Evolutionary conservation across 2,329 filamentous ascomycete genomes (phyloP), one percentile per base, ranked within the genome.

Genomic region (Apiospora sp.): DNA sequence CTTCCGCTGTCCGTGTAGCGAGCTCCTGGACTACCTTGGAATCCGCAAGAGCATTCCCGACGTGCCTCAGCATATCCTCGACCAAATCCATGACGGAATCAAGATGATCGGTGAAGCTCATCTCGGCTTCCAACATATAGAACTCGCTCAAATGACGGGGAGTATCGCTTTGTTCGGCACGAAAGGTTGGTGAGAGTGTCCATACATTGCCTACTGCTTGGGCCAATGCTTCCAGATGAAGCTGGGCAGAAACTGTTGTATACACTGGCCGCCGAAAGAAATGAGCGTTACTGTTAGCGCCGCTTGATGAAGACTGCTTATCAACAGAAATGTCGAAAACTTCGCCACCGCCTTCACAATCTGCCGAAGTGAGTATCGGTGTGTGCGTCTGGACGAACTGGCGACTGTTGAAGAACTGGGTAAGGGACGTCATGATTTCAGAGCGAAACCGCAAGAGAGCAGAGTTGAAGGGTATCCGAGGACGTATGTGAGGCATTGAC

Each of bases 61-160:
- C 75, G 80, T 85, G 85, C 58, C 90, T 89, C 69, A 98, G 86
- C 88, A 98, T 91, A 71, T 91, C 86, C 81, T 98, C 94, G 2
- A 94, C 89, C n/a, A 96, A 82, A 72, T 92, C 86, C 89, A 97
- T 96, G 77, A 99, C 87, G 37, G 88, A 85, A 43, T 88, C 84
- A 75, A 98, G 86, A 75, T 91, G 85, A 67, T 93, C 87, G 58
- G 92, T 89, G 81, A 98, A 98, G 78, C 91, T 92, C 80, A 95
- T 86, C 82, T 99, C 96, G 22, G 92, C 95, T 83, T 99, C 96
- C 2, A 99, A 89, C 96, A 99, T 98, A 84, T 98, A 98, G 79
- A 99, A 98, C 80, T 99, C 96, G 84, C 94, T 98, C 74, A 99
- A 86, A 83, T 99, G 96, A 41, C 96, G 91, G 7, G 95, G 92